These are phyloP conservation scores for Grosmannia huntii DNA, from an alignment of 2,329 filamentous ascomycete species.

Conservation along the genomic window DNA sequence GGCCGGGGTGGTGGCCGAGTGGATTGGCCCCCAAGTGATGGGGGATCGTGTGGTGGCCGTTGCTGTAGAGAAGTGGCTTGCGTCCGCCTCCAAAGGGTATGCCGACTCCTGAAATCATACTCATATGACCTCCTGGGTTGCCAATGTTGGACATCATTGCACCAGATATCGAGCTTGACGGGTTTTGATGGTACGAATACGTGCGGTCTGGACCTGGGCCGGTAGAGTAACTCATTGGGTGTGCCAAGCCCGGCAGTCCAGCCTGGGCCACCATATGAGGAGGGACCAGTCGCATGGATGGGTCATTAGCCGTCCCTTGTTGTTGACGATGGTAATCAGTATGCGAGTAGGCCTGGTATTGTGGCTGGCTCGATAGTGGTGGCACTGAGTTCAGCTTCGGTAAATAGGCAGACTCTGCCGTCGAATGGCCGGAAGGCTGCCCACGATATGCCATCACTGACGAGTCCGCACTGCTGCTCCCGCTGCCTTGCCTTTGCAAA, in stretches of 20 bases:
- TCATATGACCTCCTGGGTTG: slow-evolving; percentile 7
- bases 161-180: background rate
- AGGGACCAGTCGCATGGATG: slow-evolving; percentile 5
- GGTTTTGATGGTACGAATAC: slow-evolving; percentile 2
- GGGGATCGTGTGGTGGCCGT: slow-evolving; percentile 4
- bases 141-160: slow-evolving; percentile 8
- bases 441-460: background rate
- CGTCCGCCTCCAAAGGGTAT: slow-evolving; percentile 3
- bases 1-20: slow-evolving; percentile 17
- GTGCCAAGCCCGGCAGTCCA: slow-evolving; percentile 1
- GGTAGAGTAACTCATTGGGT: slow-evolving; percentile 2
- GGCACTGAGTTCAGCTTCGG: background rate
- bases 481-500: background rate
- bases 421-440: background rate
- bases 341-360: background rate
- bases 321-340: background rate
- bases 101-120: slow-evolving; percentile 3
- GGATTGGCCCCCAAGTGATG: slow-evolving; percentile 18
- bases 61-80: slow-evolving; percentile 9
- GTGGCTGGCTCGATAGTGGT: background rate
- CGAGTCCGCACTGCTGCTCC: background rate
- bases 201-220: background rate
- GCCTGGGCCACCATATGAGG: slow-evolving; percentile 8
- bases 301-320: background rate
- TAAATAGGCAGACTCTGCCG: background rate